Evolutionary conservation across 495 filamentous ascomycete species (phyloP), one percentile per base, ranked within the genome.

Genomic region (Acidomyces sp.): DNA sequence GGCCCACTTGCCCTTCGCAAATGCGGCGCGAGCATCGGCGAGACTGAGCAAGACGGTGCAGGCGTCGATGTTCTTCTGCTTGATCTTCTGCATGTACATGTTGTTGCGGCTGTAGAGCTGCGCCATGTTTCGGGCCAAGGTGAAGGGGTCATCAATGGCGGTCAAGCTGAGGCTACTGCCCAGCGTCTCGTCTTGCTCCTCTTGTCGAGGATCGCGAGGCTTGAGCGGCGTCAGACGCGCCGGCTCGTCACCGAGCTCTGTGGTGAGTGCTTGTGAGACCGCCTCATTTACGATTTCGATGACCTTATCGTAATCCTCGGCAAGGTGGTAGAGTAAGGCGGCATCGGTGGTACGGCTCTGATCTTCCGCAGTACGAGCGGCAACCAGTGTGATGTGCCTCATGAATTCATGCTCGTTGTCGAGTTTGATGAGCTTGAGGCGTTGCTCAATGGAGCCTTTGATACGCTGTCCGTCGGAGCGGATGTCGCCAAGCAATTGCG

Each of bases 281-380:
- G 85, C 77, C 21, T 84, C 77, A 59, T 88, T 94, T 47, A 94
- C 74, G 48, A 94, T 87, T 29, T 71, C 62, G 40, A 95, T 74
- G 28, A 95, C 92, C 41, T 72, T 82, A 50, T 96, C 85, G 55
- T 92, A 96, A 53, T 99, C 85, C 52, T 83, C 83, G 0, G 88
- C 87, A 25, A 99, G 71, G 58, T 96, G 87, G 55, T 90, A 95
- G 27, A 99, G 64, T 33, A 99, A 68, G 4, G 95, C 88, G 1
- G 92, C 86, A 59, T 99, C 90, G 5, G 85, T 85, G 1, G 78
- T 80, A 26, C 92, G 71, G 24, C 92, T 88, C 58, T 85, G 92
- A 52, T 96, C 92, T 46, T 96, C 87, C 4, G 90, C 90, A 41
- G 85, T 78, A 37, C 73, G 77, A 24, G 90, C 90, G 23, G 90